Conservation (phyloP, 306 rosid species). For the Leucaena leucocephala region DNA sequence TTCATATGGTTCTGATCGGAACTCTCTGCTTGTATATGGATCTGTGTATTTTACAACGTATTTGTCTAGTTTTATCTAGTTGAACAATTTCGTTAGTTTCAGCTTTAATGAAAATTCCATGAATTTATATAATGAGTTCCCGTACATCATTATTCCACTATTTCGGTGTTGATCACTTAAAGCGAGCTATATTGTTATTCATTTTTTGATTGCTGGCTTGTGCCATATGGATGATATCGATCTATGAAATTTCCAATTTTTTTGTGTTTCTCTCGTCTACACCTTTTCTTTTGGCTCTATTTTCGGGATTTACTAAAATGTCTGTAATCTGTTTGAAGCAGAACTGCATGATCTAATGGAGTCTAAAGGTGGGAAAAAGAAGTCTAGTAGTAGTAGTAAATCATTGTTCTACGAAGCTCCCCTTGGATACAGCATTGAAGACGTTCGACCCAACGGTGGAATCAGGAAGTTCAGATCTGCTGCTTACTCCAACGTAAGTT, state of each 20-base stretch:
- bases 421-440: conserved; percentile 88
- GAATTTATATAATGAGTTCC: not conserved
- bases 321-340: conserved; percentile 15
- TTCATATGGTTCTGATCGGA: not conserved
- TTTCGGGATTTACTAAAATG: not conserved
- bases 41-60: not conserved
- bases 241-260: not conserved
- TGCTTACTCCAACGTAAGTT: conserved; percentile 84
- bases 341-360: conserved; percentile 78
- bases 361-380: conserved; percentile 79
- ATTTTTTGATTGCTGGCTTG: not conserved
- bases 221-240: not conserved
- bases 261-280: not conserved
- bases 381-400: conserved; percentile 73
- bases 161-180: not conserved
- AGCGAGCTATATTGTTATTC: not conserved
- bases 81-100: not conserved
- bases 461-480: conserved; percentile 90
- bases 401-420: conserved; percentile 81
- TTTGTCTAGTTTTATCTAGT: not conserved
- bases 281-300: not conserved
- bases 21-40: not conserved
- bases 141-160: not conserved
- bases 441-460: conserved; percentile 85
- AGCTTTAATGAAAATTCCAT: not conserved